Base-by-base conservation (phyloP, 345 rosid species). In the Pseudoturritis turrita region DNA sequence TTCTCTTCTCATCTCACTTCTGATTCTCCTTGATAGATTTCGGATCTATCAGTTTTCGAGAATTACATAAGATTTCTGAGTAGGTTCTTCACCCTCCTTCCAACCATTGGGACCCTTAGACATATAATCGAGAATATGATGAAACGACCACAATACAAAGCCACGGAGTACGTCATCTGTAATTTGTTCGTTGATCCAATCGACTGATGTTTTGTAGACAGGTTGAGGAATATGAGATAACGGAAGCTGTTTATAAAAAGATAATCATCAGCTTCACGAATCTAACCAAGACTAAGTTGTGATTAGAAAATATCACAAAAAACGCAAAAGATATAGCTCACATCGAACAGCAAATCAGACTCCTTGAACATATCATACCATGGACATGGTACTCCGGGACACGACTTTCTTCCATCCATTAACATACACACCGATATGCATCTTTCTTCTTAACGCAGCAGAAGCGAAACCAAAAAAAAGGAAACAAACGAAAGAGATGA, bases 361-460 rank as follows among this genome's bases (percentile, higher is more conserved):
- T 85, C 85, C 74, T 62, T 75, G 69, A 85, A 78, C 55, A 78
- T 68, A 75, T 83, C 81, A 67, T 78, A n/a, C 85, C 89, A 85
- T 2, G 84, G 89, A 2, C 80, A 76, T 10, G 77, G 37, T 45
- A 83, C 89, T 2, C 33, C 70, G 0, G 83, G n/a, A n/a, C n/a
- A n/a, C n/a, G n/a, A n/a, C n/a, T n/a, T 46, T 17, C 21, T 46
- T 17, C 51, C n/a, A n/a, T n/a, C n/a, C n/a, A n/a, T 53, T 63
- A 76, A 45, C n/a, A 54, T 63, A 67, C 80, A 67, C 80, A 58
- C 46, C 14, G 23, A 37, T 40, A 39, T 23, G 41, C n/a, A n/a
- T n/a, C n/a, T n/a, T n/a, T n/a, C n/a, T n/a, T 63, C 65, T 43
- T n/a, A 65, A 64, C 65, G 66, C 53, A 46, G 72, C 21, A 62